These are phyloP conservation scores for Coemansia sp. DNA, from an alignment of 192 early-diverging fungal species.

Conservation along the genomic window DNA sequence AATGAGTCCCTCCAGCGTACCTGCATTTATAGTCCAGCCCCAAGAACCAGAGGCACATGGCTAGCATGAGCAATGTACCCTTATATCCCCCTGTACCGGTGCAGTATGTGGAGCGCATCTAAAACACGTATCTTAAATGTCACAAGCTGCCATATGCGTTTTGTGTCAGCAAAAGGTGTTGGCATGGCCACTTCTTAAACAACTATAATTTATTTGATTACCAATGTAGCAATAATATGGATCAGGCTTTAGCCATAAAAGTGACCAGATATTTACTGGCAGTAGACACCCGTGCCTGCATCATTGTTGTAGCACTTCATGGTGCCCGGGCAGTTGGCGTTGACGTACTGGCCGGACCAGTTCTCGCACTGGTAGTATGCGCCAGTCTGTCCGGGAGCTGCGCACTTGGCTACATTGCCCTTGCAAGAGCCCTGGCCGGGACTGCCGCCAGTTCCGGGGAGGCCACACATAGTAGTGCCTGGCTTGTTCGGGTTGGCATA, in stretches of 20 bases:
- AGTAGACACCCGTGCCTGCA: conserved; percentile 26
- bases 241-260: too few relatives aligned
- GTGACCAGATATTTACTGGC: conserved; percentile 12
- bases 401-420: conserved; percentile 46
- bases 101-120: too few relatives aligned
- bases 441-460: conserved; percentile 35
- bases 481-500: conserved; percentile 50
- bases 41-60: too few relatives aligned
- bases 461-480: conserved; percentile 41
- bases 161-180: too few relatives aligned
- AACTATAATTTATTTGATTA: conserved; percentile 3
- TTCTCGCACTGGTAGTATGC: conserved; percentile 42
- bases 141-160: too few relatives aligned
- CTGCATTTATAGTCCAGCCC: too few relatives aligned
- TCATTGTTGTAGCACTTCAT: conserved; percentile 51
- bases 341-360: conserved; percentile 45
- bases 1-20: background rate
- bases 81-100: too few relatives aligned
- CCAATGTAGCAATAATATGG: background rate
- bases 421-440: conserved; percentile 35
- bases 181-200: too few relatives aligned
- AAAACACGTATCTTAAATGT: too few relatives aligned
- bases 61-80: too few relatives aligned
- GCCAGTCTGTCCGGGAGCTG: conserved; percentile 26
- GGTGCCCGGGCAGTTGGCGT: conserved; percentile 26